phyloP scores from a whole-genome alignment of 192 early-diverging fungal species.

The Gamsiella multidivaricata region DNA sequence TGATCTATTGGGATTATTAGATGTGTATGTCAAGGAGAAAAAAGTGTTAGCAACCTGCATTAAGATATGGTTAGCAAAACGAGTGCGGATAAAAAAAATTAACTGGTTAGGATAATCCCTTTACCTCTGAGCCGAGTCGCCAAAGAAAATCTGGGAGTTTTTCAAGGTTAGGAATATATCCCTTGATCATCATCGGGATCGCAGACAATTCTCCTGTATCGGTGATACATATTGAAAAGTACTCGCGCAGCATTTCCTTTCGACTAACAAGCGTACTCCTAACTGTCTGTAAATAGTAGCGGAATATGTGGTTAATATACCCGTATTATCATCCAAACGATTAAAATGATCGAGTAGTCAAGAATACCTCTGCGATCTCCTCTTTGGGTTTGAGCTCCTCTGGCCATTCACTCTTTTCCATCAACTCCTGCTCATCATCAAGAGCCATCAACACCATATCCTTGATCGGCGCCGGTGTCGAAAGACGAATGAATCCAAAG shows the following conservation, averaged over 20 bases:
- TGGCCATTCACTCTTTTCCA: constrained; percentile 55
- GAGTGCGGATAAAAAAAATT: background rate
- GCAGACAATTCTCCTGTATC: constrained; percentile 71
- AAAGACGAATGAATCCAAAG: constrained; percentile 80
- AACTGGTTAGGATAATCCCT: too few species aligned
- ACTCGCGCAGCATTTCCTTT: constrained; percentile 89
- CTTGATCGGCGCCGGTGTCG: constrained; percentile 71
- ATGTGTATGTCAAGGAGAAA: too few species aligned
- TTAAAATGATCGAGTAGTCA: background rate
- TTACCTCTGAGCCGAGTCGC: constrained; percentile 79
- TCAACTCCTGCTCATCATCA: constrained; percentile 60
- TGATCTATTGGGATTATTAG: constrained; percentile 64
- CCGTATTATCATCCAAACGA: too few species aligned
- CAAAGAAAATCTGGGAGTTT: constrained; percentile 90
- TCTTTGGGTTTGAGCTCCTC: constrained; percentile 63
- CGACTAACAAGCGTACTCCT: constrained; percentile 58
- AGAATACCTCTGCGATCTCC: constrained; percentile 67
- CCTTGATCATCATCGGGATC: constrained; percentile 84
- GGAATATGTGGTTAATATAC: background rate
- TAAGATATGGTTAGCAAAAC: too few species aligned
- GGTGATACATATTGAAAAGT: constrained; percentile 82
- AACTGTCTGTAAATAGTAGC: constrained; percentile 54
- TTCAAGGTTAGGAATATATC: constrained; percentile 84
- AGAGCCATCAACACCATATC: constrained; percentile 79
- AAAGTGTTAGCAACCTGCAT: too few species aligned